Conservation (phyloP, 257 asterid species). For the Nicotiana paniculata region DNA sequence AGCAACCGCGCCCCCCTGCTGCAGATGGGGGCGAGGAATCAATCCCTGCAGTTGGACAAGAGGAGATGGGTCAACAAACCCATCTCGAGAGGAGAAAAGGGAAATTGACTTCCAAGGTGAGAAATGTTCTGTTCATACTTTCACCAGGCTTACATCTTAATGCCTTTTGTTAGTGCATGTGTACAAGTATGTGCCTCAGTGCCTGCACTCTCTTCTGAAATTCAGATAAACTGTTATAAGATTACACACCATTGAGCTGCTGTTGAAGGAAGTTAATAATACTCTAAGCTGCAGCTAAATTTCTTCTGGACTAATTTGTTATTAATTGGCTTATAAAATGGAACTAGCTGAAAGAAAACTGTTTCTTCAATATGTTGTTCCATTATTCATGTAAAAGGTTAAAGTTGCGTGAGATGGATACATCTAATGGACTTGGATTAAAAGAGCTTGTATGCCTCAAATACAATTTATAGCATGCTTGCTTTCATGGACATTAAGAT, state of each 20-base stretch:
- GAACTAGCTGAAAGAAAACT: not conserved
- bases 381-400: not conserved
- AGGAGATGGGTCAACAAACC: constrained; percentile 24
- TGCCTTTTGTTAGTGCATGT: not conserved
- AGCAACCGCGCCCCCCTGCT: constrained; percentile 22
- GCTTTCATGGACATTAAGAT: not conserved
- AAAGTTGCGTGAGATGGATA: not conserved
- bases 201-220: not conserved
- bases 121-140: constrained; percentile 2
- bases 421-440: not conserved
- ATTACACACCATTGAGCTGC: not conserved
- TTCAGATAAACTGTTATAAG: not conserved
- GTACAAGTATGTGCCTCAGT: not conserved
- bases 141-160: not conserved
- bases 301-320: not conserved
- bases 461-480: not conserved
- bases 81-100: constrained; percentile 19
- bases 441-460: not conserved
- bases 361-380: not conserved
- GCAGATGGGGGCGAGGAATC: constrained; percentile 34
- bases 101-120: constrained; percentile 40
- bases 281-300: not conserved
- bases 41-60: constrained; percentile 28
- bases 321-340: not conserved
- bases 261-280: not conserved